Percentiles rank a stretch among this genome's conserved stretches.
Evolutionary conservation across 345 rosid genomes (phyloP).

Genomic region (Salix purpurea): DNA sequence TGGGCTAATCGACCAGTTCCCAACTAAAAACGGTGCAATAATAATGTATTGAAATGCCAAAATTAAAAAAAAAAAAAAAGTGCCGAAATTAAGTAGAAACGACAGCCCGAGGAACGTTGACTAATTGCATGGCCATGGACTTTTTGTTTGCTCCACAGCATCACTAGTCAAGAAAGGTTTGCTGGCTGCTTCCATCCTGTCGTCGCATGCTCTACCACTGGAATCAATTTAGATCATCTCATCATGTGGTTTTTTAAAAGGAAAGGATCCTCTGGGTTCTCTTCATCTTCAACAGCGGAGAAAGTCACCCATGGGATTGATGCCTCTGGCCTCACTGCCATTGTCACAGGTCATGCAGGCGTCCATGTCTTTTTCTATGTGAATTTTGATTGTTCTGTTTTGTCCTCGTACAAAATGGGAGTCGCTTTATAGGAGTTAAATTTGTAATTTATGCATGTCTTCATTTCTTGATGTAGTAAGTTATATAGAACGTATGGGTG

Average conservation of each 20-base stretch:
- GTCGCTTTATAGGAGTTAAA: no score
- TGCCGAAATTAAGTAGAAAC: no score
- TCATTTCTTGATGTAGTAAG: neutral
- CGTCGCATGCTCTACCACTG: no score
- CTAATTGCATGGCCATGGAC: no score
- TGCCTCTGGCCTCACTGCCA: slow-evolving; percentile 55
- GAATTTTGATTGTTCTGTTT: neutral
- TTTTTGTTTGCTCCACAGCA: no score
- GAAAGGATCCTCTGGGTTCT: slow-evolving; percentile 73
- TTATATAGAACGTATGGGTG: neutral
- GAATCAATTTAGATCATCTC: neutral
- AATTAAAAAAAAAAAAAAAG: no score
- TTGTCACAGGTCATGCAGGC: no score
- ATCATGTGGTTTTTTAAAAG: slow-evolving; percentile 51
- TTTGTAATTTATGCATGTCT: neutral
- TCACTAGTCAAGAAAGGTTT: no score
- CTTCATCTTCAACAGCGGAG: slow-evolving; percentile 67
- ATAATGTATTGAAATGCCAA: no score
- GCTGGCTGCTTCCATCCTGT: neutral
- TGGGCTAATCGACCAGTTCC: no score
- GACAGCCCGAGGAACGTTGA: no score
- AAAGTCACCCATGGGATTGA: slow-evolving; percentile 69
- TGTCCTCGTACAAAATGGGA: neutral
- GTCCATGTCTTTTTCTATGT: neutral
- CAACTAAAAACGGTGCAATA: no score